Percentiles rank a stretch among this genome's conserved stretches.
Conservation (phyloP, 208 protist species). For the Leishmania braziliensis region DNA sequence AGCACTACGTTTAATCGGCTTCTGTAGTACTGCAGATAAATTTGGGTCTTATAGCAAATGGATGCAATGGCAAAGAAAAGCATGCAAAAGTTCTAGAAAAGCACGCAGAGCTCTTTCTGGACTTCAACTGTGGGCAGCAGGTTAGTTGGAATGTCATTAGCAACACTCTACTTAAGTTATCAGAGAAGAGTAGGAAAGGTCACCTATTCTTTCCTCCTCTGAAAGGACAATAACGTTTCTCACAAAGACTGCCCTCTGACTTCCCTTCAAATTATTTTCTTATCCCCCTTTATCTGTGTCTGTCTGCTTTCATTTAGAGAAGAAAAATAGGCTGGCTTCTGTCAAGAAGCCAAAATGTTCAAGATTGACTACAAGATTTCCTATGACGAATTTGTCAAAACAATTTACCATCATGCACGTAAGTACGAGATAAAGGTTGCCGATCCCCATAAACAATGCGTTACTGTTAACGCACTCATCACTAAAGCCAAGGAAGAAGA, state of each 20-base stretch:
- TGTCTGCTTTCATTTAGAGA: too few relatives aligned
- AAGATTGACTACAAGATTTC: constrained; percentile 51
- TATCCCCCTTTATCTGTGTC: background rate
- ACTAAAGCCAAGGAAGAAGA: constrained; percentile 22
- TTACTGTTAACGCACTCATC: constrained; percentile 26
- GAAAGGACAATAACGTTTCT: too few relatives aligned
- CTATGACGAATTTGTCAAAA: constrained; percentile 55
- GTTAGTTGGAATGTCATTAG: background rate
- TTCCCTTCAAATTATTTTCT: background rate
- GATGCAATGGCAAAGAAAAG: background rate
- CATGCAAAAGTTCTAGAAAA: background rate
- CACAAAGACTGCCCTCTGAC: too few relatives aligned
- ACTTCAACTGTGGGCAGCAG: background rate
- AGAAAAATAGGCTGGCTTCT: background rate
- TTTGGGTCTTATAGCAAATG: background rate
- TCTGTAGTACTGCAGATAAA: background rate
- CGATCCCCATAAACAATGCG: constrained; percentile 22
- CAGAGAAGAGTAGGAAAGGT: background rate
- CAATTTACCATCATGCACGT: constrained; percentile 57
- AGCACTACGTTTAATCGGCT: background rate
- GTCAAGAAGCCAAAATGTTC: constrained; percentile 33
- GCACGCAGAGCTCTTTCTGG: background rate
- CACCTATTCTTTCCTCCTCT: background rate
- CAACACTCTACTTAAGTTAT: background rate
- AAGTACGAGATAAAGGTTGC: constrained; percentile 28